Evolutionary conservation across 179 eudicot genomes (phyloP).

Genomic region (Spinacia oleracea): DNA sequence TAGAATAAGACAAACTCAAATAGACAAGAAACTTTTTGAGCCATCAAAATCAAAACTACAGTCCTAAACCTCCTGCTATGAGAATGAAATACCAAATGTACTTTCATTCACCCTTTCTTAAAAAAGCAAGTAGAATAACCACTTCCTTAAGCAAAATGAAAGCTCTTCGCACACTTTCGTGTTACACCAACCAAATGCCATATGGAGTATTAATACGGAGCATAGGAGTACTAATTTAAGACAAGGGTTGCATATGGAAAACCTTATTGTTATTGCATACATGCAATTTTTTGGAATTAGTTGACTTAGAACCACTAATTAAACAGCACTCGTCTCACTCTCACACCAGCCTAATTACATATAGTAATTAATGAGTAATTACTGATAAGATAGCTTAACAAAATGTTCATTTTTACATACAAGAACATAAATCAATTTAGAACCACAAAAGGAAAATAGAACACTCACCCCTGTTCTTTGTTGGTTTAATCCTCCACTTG

Average conservation of each 20-base stretch:
- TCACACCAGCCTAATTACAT: constrained; percentile 9
- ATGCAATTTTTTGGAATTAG: background rate
- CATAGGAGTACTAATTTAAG: background rate
- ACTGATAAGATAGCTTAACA: background rate
- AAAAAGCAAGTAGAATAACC: constrained; percentile 23
- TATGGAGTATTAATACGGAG: background rate
- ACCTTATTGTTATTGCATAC: background rate
- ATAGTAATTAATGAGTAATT: background rate
- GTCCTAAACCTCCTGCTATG: constrained; percentile 1
- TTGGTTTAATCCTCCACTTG: constrained; percentile 87
- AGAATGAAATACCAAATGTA: constrained; percentile 1
- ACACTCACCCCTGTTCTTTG: constrained; percentile 77
- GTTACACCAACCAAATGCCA: constrained; percentile 13
- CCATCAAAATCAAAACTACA: background rate
- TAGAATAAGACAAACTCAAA: constrained; percentile 23
- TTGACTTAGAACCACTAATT: background rate
- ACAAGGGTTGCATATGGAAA: constrained; percentile 3
- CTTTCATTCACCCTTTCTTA: constrained; percentile 3
- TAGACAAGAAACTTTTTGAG: constrained; percentile 6
- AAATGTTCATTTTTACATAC: background rate
- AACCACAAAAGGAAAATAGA: background rate
- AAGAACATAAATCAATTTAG: no score
- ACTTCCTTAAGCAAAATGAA: constrained; percentile 14
- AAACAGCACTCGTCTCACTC: background rate
- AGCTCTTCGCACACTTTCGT: constrained; percentile 11